A percentile compares a stretch with the other conserved stretches of the same genome.
phyloP scores from a whole-genome alignment of 2,329 filamentous ascomycete species.

The Aureobasidium subglaciale region DNA sequence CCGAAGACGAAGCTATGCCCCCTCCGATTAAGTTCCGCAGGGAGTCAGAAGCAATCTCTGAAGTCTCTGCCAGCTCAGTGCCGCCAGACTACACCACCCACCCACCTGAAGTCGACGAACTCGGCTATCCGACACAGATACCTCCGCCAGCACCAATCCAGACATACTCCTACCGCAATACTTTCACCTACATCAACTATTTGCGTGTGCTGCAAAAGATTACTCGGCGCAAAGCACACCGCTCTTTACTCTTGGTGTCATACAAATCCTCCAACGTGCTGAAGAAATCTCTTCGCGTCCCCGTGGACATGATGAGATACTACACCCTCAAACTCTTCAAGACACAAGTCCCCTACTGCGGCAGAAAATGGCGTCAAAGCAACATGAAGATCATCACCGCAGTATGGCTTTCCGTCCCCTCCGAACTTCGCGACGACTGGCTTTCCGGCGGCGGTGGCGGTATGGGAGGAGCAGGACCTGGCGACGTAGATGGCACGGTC shows the following conservation, averaged over 20 bases:
- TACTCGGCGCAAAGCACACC: constrained; percentile 90
- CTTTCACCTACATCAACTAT: constrained; percentile 92
- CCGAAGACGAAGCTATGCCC: constrained; percentile 70
- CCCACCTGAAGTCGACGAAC: constrained; percentile 67
- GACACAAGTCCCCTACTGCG: constrained; percentile 95
- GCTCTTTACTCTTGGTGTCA: constrained; percentile 85
- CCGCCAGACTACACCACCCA: constrained; percentile 26
- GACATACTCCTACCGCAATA: constrained; percentile 85
- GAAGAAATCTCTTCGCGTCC: constrained; percentile 83
- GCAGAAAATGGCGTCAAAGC: constrained; percentile 92
- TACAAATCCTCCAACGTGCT: constrained; percentile 94
- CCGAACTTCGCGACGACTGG: constrained; percentile 93
- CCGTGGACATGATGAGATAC: constrained; percentile 76
- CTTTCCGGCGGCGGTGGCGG: constrained; percentile 61
- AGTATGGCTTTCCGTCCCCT: constrained; percentile 87
- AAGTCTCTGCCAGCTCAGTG: constrained; percentile 31
- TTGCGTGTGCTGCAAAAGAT: constrained; percentile 96
- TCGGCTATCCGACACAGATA: constrained; percentile 70
- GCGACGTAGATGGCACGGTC: constrained; percentile 84
- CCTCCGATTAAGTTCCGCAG: constrained; percentile 60
- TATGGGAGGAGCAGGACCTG: constrained; percentile 29
- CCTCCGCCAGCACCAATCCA: constrained; percentile 72
- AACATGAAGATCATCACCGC: constrained; percentile 99
- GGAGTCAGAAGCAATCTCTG: constrained; percentile 23
- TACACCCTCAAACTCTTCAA: constrained; percentile 99